phyloP scores from a whole-genome alignment of 306 rosid species.

The Cucumis hystrix region DNA sequence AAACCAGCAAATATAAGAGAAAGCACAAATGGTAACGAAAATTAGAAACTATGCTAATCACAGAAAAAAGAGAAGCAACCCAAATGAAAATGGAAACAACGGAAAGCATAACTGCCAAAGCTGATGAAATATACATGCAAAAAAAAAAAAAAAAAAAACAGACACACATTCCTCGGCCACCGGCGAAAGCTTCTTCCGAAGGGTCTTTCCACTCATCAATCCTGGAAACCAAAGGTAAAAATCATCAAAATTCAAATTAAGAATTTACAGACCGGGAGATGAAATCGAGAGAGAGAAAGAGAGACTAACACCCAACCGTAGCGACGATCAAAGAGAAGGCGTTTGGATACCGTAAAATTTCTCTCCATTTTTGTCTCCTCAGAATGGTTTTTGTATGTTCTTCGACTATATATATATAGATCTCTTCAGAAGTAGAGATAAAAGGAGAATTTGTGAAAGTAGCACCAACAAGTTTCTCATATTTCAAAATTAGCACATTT shows the following conservation, averaged over 20 bases:
- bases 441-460: too few relatives aligned
- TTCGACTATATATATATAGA: too few relatives aligned
- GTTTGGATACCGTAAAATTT: slow-evolving; percentile 8
- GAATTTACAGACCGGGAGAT: neutral
- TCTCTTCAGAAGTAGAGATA: too few relatives aligned
- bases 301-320: slow-evolving; percentile 85
- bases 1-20: neutral
- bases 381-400: neutral
- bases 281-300: slow-evolving; percentile 10
- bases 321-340: slow-evolving; percentile 79
- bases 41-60: neutral
- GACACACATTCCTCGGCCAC: slow-evolving; percentile 86
- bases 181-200: slow-evolving; percentile 71
- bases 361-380: neutral
- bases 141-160: neutral
- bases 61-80: neutral
- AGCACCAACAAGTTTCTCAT: too few relatives aligned
- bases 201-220: slow-evolving; percentile 88
- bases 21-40: neutral
- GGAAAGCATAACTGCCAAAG: neutral
- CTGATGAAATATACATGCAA: neutral
- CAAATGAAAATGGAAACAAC: neutral
- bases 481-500: too few relatives aligned
- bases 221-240: slow-evolving; percentile 24
- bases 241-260: neutral